Evolutionary conservation across 2,329 filamentous ascomycete genomes (phyloP).

Genomic region (Aspergillus chevalieri): DNA sequence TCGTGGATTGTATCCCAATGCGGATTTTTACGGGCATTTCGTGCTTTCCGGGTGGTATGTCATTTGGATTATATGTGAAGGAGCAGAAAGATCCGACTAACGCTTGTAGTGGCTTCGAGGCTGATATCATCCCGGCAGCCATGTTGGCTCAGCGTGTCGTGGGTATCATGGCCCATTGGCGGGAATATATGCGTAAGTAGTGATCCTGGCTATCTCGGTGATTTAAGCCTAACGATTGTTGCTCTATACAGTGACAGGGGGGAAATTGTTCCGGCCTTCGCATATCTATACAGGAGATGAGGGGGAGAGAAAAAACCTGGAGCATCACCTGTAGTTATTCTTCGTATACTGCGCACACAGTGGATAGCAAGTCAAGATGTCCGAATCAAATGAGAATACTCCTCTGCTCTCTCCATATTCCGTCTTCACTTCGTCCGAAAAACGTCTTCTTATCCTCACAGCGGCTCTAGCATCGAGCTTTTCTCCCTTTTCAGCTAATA

Average conservation of each 20-base stretch:
- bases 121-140: slow-evolving; percentile 23
- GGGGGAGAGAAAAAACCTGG: slow-evolving; percentile 7
- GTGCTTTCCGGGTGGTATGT: slow-evolving; percentile 37
- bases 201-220: slow-evolving; percentile 3
- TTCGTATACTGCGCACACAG: neutral
- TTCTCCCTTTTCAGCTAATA: slow-evolving; percentile 38
- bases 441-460: slow-evolving; percentile 31
- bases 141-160: slow-evolving; percentile 27
- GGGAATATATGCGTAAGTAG: slow-evolving; percentile 26
- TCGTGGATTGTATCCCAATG: slow-evolving; percentile 38
- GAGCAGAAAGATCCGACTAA: neutral
- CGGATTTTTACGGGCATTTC: slow-evolving; percentile 42
- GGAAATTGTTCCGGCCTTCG: slow-evolving; percentile 24
- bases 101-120: slow-evolving; percentile 20
- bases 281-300: slow-evolving; percentile 19
- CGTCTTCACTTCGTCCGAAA: slow-evolving; percentile 27
- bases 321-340: neutral
- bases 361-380: neutral
- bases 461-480: slow-evolving; percentile 38
- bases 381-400: slow-evolving; percentile 8
- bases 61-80: no score
- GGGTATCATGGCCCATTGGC: slow-evolving; percentile 30
- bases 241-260: slow-evolving; percentile 15
- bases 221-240: slow-evolving; percentile 7
- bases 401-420: slow-evolving; percentile 21